Percentiles rank a stretch among this genome's conserved stretches.
Evolutionary conservation across 371 early-diverging fungal species (phyloP).

Genomic region (Saksenaea vasiformis): DNA sequence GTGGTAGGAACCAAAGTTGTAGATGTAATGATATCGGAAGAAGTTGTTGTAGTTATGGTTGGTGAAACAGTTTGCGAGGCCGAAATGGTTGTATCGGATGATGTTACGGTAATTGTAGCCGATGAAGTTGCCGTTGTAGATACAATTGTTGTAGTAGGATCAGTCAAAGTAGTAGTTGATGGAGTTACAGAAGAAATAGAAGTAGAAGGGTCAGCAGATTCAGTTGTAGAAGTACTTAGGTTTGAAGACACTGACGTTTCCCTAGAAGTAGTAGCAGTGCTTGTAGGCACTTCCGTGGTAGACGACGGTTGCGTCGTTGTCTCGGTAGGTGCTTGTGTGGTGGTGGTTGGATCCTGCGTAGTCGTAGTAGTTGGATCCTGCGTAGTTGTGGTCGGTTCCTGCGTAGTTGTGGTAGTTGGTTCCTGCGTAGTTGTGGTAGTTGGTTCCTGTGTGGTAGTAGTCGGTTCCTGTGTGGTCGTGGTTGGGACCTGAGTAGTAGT

Average conservation of each 20-base stretch:
- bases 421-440: neutral
- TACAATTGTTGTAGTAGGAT: neutral
- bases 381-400: neutral
- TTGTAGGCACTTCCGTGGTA: neutral
- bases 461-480: neutral
- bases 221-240: conserved; percentile 1
- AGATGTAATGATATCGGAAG: neutral
- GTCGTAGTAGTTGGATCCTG: neutral
- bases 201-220: conserved; percentile 17
- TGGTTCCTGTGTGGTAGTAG: neutral
- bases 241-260: conserved; percentile 1
- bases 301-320: neutral
- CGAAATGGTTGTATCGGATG: neutral
- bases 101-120: neutral
- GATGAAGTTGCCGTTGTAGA: neutral
- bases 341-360: neutral
- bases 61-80: neutral
- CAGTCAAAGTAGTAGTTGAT: neutral
- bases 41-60: neutral
- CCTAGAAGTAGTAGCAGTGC: neutral
- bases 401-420: neutral
- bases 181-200: neutral
- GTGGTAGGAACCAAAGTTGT: neutral
- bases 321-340: conserved; percentile 4
- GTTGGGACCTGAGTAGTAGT: neutral